Percentiles rank a stretch among this genome's conserved stretches.
Evolutionary conservation across 495 filamentous ascomycete genomes (phyloP).

Genomic region (Chaetomium tenue): DNA sequence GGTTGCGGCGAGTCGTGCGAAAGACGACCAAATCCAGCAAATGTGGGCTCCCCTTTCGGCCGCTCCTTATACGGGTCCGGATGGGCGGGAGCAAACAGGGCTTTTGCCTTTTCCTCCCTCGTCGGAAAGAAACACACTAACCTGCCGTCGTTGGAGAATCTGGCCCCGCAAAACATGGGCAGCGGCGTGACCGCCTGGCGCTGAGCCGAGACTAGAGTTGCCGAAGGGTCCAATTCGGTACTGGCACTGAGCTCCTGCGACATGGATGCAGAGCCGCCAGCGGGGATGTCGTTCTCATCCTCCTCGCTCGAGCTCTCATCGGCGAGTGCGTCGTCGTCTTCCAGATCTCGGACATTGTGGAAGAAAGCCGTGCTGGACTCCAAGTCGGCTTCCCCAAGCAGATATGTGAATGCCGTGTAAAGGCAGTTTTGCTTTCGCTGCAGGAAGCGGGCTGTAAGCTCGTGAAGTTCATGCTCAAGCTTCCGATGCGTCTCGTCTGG

Average conservation of each 20-base stretch:
- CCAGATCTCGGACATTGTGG: conserved; percentile 60
- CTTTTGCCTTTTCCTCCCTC: conserved; percentile 68
- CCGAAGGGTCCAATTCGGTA: conserved; percentile 46
- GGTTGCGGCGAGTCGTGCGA: conserved; percentile 49
- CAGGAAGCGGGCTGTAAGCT: conserved; percentile 67
- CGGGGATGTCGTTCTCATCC: conserved; percentile 64
- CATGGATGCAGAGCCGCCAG: conserved; percentile 53
- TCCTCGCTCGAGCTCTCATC: conserved; percentile 82
- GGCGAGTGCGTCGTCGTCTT: conserved; percentile 57
- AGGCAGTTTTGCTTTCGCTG: conserved; percentile 72
- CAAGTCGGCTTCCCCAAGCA: conserved; percentile 77
- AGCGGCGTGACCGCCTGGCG: conserved; percentile 74
- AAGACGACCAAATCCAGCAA: conserved; percentile 86
- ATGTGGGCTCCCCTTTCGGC: conserved; percentile 64
- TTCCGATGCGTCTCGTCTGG: conserved; percentile 63
- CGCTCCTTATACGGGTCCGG: conserved; percentile 61
- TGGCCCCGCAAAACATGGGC: conserved; percentile 69
- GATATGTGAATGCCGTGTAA: conserved; percentile 76
- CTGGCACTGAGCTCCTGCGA: conserved; percentile 55
- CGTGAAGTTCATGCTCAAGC: conserved; percentile 63
- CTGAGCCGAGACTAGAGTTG: conserved; percentile 57
- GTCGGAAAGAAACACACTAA: conserved; percentile 86
- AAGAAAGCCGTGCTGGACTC: conserved; percentile 72
- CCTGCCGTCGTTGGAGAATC: conserved; percentile 73
- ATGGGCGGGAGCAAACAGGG: conserved; percentile 58